Conservation (phyloP, 106 monocot species). For the Dendrobium huoshanense region DNA sequence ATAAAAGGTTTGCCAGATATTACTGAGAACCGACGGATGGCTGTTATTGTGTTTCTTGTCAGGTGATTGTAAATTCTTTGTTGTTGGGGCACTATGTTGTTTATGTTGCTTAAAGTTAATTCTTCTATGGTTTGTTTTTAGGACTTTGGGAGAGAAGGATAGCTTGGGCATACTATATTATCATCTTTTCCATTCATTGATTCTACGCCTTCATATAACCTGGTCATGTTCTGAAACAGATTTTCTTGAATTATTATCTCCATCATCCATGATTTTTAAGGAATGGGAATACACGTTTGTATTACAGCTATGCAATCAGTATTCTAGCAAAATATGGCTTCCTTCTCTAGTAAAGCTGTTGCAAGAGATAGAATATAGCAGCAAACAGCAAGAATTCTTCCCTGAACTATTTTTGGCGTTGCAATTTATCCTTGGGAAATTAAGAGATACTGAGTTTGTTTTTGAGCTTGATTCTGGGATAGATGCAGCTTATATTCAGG, state of each 20-base stretch:
- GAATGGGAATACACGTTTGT: slow-evolving; percentile 81
- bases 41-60: slow-evolving; percentile 69
- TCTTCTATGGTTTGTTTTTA: slow-evolving; percentile 22
- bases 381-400: slow-evolving; percentile 19
- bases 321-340: slow-evolving; percentile 75
- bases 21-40: slow-evolving; percentile 46
- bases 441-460: slow-evolving; percentile 59
- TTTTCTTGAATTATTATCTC: slow-evolving; percentile 8
- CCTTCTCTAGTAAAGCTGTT: slow-evolving; percentile 60
- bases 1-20: slow-evolving; percentile 67
- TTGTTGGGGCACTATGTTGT: neutral
- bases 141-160: slow-evolving; percentile 63
- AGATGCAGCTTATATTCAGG: slow-evolving; percentile 50
- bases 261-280: slow-evolving; percentile 3
- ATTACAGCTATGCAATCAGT: slow-evolving; percentile 54
- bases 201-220: slow-evolving; percentile 16
- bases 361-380: slow-evolving; percentile 34
- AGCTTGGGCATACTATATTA: slow-evolving; percentile 52
- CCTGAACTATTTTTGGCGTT: slow-evolving; percentile 36
- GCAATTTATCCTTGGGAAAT: slow-evolving; percentile 48
- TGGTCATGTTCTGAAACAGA: slow-evolving; percentile 12
- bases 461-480: slow-evolving; percentile 66
- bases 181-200: slow-evolving; percentile 53
- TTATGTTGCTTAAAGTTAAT: slow-evolving; percentile 6
- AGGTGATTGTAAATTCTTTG: slow-evolving; percentile 28